Evolutionary conservation across 1,284 basidiomycete species (phyloP), one percentile per base, ranked within the genome.

Genomic region (Cryptococcus hybrid): DNA sequence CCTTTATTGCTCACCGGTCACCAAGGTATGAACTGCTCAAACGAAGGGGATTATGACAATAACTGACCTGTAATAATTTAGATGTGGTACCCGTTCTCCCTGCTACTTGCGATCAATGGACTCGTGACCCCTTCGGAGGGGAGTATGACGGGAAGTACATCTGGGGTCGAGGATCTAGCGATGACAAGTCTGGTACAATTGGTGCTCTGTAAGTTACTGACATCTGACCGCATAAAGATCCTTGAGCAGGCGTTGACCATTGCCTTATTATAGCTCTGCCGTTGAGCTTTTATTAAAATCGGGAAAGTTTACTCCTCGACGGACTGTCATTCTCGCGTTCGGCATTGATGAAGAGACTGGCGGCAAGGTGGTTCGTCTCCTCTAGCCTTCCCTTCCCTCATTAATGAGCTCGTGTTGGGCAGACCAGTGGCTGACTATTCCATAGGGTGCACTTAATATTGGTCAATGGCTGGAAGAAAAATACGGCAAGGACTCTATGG

Each of bases 311-410:
- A 63, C 78, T 39, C 85, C 84, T 0, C 74, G 78, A 12, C 81
- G 85, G 3, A 79, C 80, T 0, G 75, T 89, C 44, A 78, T 88
- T 24, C 77, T 88, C 30, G 82, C 84, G 1, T 85, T 84, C 52
- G 88, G 88, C n/a, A 85, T 84, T 57, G 87, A 89, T 65, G 88
- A 89, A 65, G 88, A 89, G 74, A 70, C 79, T 2, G 79, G 81
- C 34, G 85, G 86, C 51, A 74, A 70, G 62, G 65, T 73, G 51
- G 73, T 74, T 61, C 64, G 70, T 67, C 35, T 50, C 58, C 46
- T 12, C 3, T 54, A n/a, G n/a, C n/a, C n/a, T n/a, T n/a, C n/a
- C n/a, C 52, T 13, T 39, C 44, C 35, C 43, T 43, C n/a, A n/a
- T n/a, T n/a, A n/a, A n/a, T n/a, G n/a, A n/a, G n/a, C n/a, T n/a